These are phyloP conservation scores for Clausena lansium DNA, from an alignment of 345 rosid species.

Conservation along the genomic window DNA sequence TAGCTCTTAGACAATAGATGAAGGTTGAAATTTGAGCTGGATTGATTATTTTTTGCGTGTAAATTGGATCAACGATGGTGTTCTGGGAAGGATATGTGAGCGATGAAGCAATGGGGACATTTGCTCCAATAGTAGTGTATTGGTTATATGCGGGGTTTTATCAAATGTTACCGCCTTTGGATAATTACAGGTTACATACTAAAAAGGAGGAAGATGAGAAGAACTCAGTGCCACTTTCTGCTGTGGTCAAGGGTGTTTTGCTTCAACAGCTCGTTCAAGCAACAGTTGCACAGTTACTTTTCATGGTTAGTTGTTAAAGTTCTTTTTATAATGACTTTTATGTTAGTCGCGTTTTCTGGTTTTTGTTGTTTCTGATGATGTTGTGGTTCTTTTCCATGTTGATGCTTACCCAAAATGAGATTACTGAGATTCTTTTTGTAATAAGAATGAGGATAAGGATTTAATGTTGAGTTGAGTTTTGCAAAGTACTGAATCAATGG, in stretches of 20 bases:
- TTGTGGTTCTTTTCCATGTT: background rate
- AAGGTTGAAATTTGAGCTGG: background rate
- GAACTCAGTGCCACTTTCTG: constrained; percentile 48
- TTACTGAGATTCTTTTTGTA: background rate
- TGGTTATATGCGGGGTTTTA: constrained; percentile 73
- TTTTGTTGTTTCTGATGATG: background rate
- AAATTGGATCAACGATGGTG: constrained; percentile 36
- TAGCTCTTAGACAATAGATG: background rate
- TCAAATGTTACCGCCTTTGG: constrained; percentile 57
- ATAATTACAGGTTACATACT: constrained; percentile 56
- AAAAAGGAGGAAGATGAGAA: constrained; percentile 62
- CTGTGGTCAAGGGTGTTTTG: constrained; percentile 60
- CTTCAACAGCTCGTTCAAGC: constrained; percentile 75
- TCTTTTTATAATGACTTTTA: background rate
- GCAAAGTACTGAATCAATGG: no score
- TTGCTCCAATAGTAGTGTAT: constrained; percentile 67
- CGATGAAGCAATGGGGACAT: constrained; percentile 73
- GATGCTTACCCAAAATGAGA: background rate
- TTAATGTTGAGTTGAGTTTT: no score
- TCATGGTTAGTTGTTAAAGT: constrained; percentile 39
- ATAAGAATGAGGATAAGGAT: no score
- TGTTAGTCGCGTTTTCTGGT: background rate
- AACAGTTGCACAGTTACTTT: constrained; percentile 57
- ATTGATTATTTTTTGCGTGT: background rate
- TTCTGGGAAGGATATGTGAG: constrained; percentile 72